Percentiles rank a stretch among this genome's conserved stretches.
phyloP scores from a whole-genome alignment of 352 stramenopile species.

The Chrysophaeum taylorii region DNA sequence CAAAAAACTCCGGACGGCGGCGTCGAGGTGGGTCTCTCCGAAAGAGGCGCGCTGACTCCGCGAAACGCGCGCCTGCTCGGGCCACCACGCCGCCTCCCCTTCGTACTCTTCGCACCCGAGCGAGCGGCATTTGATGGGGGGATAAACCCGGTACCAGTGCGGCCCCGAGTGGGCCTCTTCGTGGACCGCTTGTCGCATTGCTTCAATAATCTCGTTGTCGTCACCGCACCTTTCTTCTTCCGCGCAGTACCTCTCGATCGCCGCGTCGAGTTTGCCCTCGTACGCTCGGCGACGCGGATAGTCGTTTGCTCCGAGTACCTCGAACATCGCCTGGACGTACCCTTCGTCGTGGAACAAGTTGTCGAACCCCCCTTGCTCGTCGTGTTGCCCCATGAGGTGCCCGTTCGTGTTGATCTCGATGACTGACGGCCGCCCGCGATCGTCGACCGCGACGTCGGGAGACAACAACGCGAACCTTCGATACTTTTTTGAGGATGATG shows the following conservation, averaged over 20 bases:
- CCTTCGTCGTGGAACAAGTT: conserved; percentile 19
- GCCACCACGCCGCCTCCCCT: neutral
- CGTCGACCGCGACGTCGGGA: conserved; percentile 18
- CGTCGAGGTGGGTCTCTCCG: neutral
- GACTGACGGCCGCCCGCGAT: neutral
- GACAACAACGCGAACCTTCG: conserved; percentile 16
- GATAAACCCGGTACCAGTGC: conserved; percentile 13
- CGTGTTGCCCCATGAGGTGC: conserved; percentile 14
- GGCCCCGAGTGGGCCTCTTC: conserved; percentile 6
- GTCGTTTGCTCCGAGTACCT: conserved; percentile 15
- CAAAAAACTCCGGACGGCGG: neutral
- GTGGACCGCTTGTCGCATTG: neutral
- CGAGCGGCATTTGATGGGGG: neutral
- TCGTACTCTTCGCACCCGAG: neutral
- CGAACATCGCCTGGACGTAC: neutral
- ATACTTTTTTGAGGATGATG: neutral
- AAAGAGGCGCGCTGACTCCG: neutral
- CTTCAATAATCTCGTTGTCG: neutral
- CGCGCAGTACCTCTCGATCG: neutral
- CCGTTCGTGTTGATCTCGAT: conserved; percentile 24
- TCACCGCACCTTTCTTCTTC: no score
- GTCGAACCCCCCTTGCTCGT: neutral
- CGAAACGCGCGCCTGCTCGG: neutral
- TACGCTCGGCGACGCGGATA: conserved; percentile 1
- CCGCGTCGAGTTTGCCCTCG: neutral